Evolutionary conservation across 495 filamentous ascomycete genomes (phyloP), one percentile per base, ranked within the genome.

Genomic region (Neurospora sp.): DNA sequence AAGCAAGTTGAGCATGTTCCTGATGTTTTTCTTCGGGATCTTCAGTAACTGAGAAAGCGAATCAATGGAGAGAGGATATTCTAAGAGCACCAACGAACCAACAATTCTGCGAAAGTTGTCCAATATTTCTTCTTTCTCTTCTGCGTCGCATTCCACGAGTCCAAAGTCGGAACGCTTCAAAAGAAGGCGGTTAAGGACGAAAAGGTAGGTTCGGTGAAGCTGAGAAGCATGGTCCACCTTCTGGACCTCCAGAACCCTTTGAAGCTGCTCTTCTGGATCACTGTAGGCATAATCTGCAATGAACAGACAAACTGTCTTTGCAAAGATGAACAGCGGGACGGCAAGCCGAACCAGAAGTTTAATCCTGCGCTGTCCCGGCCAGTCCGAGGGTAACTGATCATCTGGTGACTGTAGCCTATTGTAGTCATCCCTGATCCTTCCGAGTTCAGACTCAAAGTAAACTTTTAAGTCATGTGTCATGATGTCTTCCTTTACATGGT

Each of bases 311-410:
- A 78, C 79, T 16, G 83, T 85, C 12, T 82, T 77, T 10, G 82
- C 80, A 72, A 78, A 85, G 45, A 86, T 85, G 74, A 86, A 85
- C 3, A 85, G 71, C 37, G 82, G 81, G 44, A 76, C 76, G n/a
- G 85, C 79, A 70, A 77, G 80, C 31, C 80, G 37, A 8, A 79
- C 79, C 0, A 88, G 76, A n/a, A 27, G 40, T 27, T 75, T 6
- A 65, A 84, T 77, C 9, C 16, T 45, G 14, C 76, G 8, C 37
- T 77, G 38, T 3, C 81, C 78, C 1, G 86, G 87, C 86, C 85
- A 89, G 72, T 71, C 71, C 31, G 42, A 48, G 37, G 71, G 40
- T 14, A 82, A 72, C 44, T 70, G 59, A 12, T 16, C n/a, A 14
- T 71, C 22, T 40, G 40, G 3, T 8, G 42, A 39, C 38, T 69